phyloP scores from a whole-genome alignment of 306 rosid species.

The Ochetophila trinervis region DNA sequence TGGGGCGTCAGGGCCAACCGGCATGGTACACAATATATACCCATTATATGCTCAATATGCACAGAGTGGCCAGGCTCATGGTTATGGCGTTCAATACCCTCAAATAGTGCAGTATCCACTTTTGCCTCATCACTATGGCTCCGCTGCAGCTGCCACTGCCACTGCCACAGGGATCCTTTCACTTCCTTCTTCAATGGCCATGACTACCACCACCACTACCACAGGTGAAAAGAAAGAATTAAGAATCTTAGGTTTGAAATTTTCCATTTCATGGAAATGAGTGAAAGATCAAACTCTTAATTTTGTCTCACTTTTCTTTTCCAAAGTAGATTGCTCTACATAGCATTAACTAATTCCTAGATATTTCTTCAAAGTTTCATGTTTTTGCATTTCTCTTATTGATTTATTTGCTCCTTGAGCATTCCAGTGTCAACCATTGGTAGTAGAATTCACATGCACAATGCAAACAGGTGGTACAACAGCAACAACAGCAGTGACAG shows the following conservation, averaged over 20 bases:
- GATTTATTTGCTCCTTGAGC: background rate
- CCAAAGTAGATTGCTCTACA: too few species aligned
- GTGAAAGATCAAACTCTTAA: too few species aligned
- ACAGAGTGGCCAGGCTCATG: conserved; percentile 55
- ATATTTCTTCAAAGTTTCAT: background rate
- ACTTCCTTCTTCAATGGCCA: conserved; percentile 54
- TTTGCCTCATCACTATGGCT: conserved; percentile 61
- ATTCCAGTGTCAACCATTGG: background rate
- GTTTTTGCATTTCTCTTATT: background rate
- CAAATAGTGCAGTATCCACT: conserved; percentile 62
- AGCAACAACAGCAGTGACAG: conserved; percentile 26
- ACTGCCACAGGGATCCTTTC: conserved; percentile 45
- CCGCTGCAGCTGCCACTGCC: conserved; percentile 15
- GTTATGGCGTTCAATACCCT: conserved; percentile 68
- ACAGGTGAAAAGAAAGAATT: conserved; percentile 40
- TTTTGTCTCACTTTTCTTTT: too few species aligned
- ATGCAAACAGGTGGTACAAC: background rate
- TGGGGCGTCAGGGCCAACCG: conserved; percentile 58
- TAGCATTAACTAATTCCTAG: too few species aligned
- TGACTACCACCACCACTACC: conserved; percentile 39
- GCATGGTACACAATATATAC: conserved; percentile 56
- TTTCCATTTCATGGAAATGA: too few species aligned
- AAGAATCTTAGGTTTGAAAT: background rate
- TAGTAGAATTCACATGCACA: conserved; percentile 17
- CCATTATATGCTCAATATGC: conserved; percentile 74